phyloP scores from a whole-genome alignment of 176 grass and related monocot species.

The Oryza longistaminata region DNA sequence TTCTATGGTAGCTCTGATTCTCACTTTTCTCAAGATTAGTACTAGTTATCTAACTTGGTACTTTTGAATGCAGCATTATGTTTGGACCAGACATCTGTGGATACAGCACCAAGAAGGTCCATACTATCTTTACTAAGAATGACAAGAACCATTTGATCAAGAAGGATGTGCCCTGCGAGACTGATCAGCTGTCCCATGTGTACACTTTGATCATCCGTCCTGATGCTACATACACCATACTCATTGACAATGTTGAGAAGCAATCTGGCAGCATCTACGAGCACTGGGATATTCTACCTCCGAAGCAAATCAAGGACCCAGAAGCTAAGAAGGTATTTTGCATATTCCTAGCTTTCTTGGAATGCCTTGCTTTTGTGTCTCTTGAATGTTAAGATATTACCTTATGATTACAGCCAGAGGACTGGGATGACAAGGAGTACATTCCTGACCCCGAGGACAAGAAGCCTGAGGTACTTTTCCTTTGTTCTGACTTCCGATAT shows the following conservation, averaged over 20 bases:
- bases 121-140: slow-evolving; percentile 67
- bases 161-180: slow-evolving; percentile 90
- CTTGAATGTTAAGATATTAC: neutral
- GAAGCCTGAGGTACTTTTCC: slow-evolving; percentile 75
- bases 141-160: slow-evolving; percentile 87
- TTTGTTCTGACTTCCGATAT: slow-evolving; percentile 23
- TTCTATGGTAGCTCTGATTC: neutral
- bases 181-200: slow-evolving; percentile 80
- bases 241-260: slow-evolving; percentile 85
- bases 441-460: slow-evolving; percentile 89
- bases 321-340: slow-evolving; percentile 73
- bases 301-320: slow-evolving; percentile 75
- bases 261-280: slow-evolving; percentile 78
- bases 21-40: neutral
- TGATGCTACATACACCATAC: slow-evolving; percentile 84
- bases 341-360: neutral
- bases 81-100: slow-evolving; percentile 98
- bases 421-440: slow-evolving; percentile 96
- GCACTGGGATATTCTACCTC: slow-evolving; percentile 90
- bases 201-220: slow-evolving; percentile 83
- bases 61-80: slow-evolving; percentile 70
- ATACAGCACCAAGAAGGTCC: slow-evolving; percentile 92
- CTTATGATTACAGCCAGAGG: slow-evolving; percentile 65
- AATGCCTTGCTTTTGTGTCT: neutral
- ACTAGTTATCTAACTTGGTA: neutral